Conservation (phyloP, 2,329 filamentous ascomycete genomes). For the Neoascochyta sp. region DNA sequence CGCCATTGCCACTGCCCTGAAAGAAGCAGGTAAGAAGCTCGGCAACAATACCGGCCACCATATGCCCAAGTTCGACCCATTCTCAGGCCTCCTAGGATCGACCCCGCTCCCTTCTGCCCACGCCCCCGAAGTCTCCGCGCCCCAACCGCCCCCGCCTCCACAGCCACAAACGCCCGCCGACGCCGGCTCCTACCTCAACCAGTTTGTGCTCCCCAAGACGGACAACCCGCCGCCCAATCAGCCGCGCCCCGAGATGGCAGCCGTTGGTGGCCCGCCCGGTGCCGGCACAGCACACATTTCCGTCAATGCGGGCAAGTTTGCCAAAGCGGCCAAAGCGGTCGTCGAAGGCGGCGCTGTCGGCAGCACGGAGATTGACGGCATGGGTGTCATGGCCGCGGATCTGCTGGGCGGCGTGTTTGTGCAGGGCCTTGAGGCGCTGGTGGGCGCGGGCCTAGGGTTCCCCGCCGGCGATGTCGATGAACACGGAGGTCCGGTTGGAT, state of each 20-base stretch:
- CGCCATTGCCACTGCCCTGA: slow-evolving; percentile 35
- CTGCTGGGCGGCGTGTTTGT: slow-evolving; percentile 35
- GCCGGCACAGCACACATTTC: slow-evolving; percentile 28
- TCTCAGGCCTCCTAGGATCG: slow-evolving; percentile 19
- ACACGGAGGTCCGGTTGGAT: background rate
- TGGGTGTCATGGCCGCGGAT: slow-evolving; percentile 34
- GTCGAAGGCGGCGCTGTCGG: slow-evolving; percentile 32
- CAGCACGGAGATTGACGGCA: slow-evolving; percentile 31
- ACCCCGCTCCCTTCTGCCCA: slow-evolving; percentile 26
- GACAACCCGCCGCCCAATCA: slow-evolving; percentile 32
- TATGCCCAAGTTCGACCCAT: slow-evolving; percentile 24
- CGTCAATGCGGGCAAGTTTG: slow-evolving; percentile 30
- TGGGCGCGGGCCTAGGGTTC: slow-evolving; percentile 31
- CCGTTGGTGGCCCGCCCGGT: slow-evolving; percentile 33
- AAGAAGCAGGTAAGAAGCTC: slow-evolving; percentile 36
- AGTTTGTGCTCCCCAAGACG: slow-evolving; percentile 36
- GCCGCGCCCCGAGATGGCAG: slow-evolving; percentile 34
- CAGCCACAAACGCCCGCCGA: slow-evolving; percentile 33
- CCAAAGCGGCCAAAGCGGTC: slow-evolving; percentile 34
- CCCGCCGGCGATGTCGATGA: slow-evolving; percentile 4
- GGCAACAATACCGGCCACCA: slow-evolving; percentile 22
- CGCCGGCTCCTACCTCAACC: slow-evolving; percentile 34
- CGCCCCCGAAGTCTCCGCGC: slow-evolving; percentile 12
- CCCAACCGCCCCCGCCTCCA: slow-evolving; percentile 12
- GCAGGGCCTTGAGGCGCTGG: slow-evolving; percentile 34